Evolutionary conservation across 1,284 basidiomycete genomes (phyloP).

Genomic region (Trametes versicolor): DNA sequence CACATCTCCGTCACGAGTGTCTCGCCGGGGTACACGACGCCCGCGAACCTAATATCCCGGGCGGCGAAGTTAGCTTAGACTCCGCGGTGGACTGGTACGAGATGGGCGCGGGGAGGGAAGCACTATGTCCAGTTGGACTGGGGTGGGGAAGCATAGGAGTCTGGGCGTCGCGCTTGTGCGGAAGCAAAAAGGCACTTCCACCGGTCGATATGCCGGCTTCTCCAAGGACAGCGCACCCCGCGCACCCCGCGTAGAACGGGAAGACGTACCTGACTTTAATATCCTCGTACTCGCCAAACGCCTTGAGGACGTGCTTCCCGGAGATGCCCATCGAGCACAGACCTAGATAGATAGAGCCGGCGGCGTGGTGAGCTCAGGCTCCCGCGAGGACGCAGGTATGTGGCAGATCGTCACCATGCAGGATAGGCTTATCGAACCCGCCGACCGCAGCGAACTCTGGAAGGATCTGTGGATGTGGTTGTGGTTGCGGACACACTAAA

Average conservation of each 20-base stretch:
- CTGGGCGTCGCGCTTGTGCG: background rate
- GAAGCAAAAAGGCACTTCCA: background rate
- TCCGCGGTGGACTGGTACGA: too few species aligned
- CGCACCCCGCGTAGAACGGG: background rate
- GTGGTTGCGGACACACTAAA: background rate
- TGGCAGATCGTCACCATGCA: conserved; percentile 61
- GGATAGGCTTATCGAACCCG: conserved; percentile 92
- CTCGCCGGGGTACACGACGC: conserved; percentile 95
- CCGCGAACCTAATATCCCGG: conserved; percentile 69
- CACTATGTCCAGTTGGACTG: background rate
- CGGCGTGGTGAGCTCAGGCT: conserved; percentile 4
- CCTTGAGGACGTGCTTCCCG: conserved; percentile 92
- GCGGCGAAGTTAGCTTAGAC: background rate
- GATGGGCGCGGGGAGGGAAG: background rate
- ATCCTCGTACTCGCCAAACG: conserved; percentile 88
- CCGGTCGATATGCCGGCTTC: background rate
- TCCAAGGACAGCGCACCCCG: background rate
- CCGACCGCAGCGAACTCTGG: conserved; percentile 95
- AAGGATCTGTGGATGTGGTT: conserved; percentile 70
- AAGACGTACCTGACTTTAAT: conserved; percentile 91
- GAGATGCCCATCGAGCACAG: conserved; percentile 95
- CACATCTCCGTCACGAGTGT: conserved; percentile 97
- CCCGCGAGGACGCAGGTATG: background rate
- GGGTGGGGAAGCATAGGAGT: conserved; percentile 1
- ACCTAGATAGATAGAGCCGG: conserved; percentile 50